A percentile compares a stretch with the other conserved stretches of the same genome.
These are phyloP conservation scores for Cnidoscolus chayamansa DNA, from an alignment of 441 rosid genomes.

Conservation along the genomic window DNA sequence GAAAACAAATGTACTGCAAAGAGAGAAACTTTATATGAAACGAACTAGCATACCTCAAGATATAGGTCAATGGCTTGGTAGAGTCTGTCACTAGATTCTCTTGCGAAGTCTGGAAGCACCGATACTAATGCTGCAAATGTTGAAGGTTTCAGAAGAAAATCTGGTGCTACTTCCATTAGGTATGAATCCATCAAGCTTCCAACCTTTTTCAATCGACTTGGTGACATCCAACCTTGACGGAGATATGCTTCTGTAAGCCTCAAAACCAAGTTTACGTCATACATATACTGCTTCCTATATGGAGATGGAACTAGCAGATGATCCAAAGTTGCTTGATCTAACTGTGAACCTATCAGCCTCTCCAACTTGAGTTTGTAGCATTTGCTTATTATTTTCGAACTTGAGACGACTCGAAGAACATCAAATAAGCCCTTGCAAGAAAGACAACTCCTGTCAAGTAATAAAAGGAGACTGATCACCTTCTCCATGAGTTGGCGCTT, in stretches of 20 bases:
- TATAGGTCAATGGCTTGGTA: constrained; percentile 53
- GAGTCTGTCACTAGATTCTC: constrained; percentile 40
- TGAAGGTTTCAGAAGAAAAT: constrained; percentile 32
- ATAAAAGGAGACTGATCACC: constrained; percentile 33
- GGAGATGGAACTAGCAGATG: constrained; percentile 42
- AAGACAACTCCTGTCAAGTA: constrained; percentile 34
- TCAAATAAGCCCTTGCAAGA: constrained; percentile 45
- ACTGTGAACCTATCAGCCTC: constrained; percentile 40
- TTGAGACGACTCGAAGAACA: constrained; percentile 30
- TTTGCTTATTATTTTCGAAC: constrained; percentile 27
- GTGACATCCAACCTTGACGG: constrained; percentile 11
- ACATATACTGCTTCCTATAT: constrained; percentile 17
- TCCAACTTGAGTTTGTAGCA: constrained; percentile 28
- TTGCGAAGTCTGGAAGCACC: constrained; percentile 42
- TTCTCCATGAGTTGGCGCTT: constrained; percentile 32
- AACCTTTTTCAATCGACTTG: constrained; percentile 34
- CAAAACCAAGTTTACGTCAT: constrained; percentile 45
- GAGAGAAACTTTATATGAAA: too few species aligned
- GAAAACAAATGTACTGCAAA: neutral
- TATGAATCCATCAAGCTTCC: constrained; percentile 43
- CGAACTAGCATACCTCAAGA: constrained; percentile 35
- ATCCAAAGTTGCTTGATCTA: constrained; percentile 51
- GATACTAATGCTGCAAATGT: constrained; percentile 37
- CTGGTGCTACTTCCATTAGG: constrained; percentile 50
- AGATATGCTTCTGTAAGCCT: constrained; percentile 40